phyloP scores from a whole-genome alignment of 2,329 filamentous ascomycete genomes.

The Trichoderma sp. region DNA sequence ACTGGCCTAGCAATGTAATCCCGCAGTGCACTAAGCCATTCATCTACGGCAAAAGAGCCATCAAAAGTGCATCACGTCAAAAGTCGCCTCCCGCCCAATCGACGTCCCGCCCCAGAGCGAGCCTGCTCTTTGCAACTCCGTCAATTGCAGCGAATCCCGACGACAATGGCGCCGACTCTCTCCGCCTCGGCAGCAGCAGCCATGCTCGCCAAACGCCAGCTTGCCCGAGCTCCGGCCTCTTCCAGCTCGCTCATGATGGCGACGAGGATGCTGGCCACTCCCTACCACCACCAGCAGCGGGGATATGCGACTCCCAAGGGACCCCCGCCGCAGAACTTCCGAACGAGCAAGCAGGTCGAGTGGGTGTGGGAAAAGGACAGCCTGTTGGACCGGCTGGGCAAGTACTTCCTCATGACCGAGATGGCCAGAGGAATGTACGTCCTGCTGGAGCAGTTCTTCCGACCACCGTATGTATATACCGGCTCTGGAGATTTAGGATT shows the following conservation, averaged over 20 bases:
- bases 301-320: constrained; percentile 69
- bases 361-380: constrained; percentile 81
- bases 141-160: constrained; percentile 27
- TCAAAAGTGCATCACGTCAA: constrained; percentile 26
- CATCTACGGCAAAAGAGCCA: constrained; percentile 10
- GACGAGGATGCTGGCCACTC: constrained; percentile 17
- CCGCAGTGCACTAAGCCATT: constrained; percentile 28
- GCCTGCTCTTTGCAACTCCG: constrained; percentile 25
- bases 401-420: constrained; percentile 94
- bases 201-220: constrained; percentile 38
- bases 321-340: constrained; percentile 76
- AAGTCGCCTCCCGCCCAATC: constrained; percentile 25
- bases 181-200: constrained; percentile 30
- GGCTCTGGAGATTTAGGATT: not conserved
- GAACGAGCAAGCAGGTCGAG: constrained; percentile 66
- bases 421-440: constrained; percentile 98
- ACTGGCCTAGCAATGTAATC: constrained; percentile 41
- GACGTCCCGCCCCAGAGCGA: constrained; percentile 15
- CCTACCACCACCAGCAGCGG: constrained; percentile 33
- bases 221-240: constrained; percentile 28
- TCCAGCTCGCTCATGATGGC: constrained; percentile 23
- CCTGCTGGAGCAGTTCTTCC: constrained; percentile 95
- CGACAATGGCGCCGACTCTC: constrained; percentile 35
- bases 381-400: constrained; percentile 77
- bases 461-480: constrained; percentile 76